Evolutionary conservation across 73 alveolate genomes (phyloP), one percentile per base, ranked within the genome.

Genomic region (Blepharisma stoltei): DNA sequence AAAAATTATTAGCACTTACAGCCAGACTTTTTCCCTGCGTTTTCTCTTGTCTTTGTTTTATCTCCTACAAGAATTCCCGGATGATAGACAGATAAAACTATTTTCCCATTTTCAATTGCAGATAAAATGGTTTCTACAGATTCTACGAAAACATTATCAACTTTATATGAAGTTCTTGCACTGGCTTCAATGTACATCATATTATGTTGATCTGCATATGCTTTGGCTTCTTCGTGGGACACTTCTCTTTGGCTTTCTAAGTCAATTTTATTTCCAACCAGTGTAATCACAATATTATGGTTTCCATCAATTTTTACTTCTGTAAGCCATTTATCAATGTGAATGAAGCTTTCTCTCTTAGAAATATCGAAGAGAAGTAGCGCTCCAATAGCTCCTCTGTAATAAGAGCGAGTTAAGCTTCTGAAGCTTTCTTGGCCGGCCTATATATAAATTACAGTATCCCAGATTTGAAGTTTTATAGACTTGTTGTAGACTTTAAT

Each of bases 171-270:
- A 6, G 76, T 84, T 76, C 88, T 93, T 3, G 98, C 98, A 48
- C 95, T 83, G 6, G 96, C 85, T 80, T 93, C 98, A 54, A 88
- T 83, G 85, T 82, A 93, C 71, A 54, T 49, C 84, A 93, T 76
- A 20, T 76, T 80, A 49, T 82, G 88, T 65, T 88, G 85, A 11
- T 90, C 88, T 6, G 98, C 98, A 20, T 88, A 70, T 52, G 67
- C 41, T 53, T 85, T 60, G 5, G 95, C 98, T 76, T 93, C 97
- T 53, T 66, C 88, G 4, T 78, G 54, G 21, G 84, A 53, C 32
- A 93, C 94, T 54, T 60, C 80, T 70, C 98, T 32, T 43, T 81
- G 83, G 54, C 80, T 88, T 18, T 54, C 92, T 32, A 84, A 55
- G 54, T 84, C 92, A 52, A 44, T 37, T 49, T 84, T 84, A 67